Evolutionary conservation across 345 rosid genomes (phyloP).

Genomic region (Aquilaria malaccensis): DNA sequence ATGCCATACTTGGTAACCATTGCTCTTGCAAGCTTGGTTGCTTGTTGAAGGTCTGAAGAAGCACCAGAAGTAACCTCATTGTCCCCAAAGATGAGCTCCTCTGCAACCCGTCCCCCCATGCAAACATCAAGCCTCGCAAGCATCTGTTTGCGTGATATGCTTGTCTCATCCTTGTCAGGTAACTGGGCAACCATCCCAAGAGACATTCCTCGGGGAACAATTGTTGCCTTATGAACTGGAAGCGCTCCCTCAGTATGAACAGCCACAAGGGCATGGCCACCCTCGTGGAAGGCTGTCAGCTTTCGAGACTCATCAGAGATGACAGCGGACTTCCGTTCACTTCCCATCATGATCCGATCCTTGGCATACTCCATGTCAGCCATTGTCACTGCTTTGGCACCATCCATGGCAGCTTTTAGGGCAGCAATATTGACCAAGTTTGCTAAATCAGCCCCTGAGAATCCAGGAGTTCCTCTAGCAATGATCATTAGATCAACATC

Average conservation of each 20-base stretch:
- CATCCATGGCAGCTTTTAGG: conserved; percentile 95
- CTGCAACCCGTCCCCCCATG: conserved; percentile 97
- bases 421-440: conserved; percentile 88
- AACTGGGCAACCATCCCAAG: conserved; percentile 94
- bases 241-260: conserved; percentile 84
- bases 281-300: conserved; percentile 92
- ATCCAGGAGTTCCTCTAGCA: conserved; percentile 96
- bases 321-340: conserved; percentile 92
- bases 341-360: conserved; percentile 97
- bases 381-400: conserved; percentile 85
- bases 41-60: conserved; percentile 75
- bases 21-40: conserved; percentile 71
- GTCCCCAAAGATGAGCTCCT: conserved; percentile 91
- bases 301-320: conserved; percentile 71
- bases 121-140: conserved; percentile 89
- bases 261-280: conserved; percentile 98
- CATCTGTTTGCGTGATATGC: conserved; percentile 81
- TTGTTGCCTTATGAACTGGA: conserved; percentile 95
- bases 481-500: conserved; percentile 95
- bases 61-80: conserved; percentile 89
- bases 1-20: conserved; percentile 93
- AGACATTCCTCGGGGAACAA: conserved; percentile 91
- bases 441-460: conserved; percentile 96
- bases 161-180: conserved; percentile 80
- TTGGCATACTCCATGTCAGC: conserved; percentile 86